These are phyloP conservation scores for Arthrobotrys sphaeroides DNA, from an alignment of 2,329 filamentous ascomycete species.

Conservation along the genomic window DNA sequence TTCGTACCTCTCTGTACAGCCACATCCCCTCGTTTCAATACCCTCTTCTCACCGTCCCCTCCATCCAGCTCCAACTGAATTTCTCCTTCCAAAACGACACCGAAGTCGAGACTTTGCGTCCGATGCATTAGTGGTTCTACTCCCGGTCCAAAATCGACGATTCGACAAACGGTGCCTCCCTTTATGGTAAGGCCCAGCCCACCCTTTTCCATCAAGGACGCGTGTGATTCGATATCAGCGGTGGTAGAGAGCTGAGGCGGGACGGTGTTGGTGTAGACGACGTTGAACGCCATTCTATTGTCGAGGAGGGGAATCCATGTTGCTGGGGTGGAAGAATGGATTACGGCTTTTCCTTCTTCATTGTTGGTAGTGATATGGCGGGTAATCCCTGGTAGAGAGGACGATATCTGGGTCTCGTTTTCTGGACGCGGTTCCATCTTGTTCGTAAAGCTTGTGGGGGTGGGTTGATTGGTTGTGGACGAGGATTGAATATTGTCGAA, in stretches of 20 bases:
- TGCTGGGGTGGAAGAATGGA: constrained; percentile 58
- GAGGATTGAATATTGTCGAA: too few species aligned
- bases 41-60: constrained; percentile 62
- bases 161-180: constrained; percentile 63
- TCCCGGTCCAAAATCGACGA: constrained; percentile 65
- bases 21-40: constrained; percentile 67
- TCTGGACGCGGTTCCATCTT: background rate
- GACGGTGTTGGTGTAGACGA: constrained; percentile 62
- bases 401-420: constrained; percentile 25
- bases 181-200: constrained; percentile 53
- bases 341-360: constrained; percentile 60
- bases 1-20: constrained; percentile 68
- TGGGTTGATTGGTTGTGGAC: too few species aligned
- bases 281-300: constrained; percentile 61
- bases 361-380: constrained; percentile 62
- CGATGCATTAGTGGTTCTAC: constrained; percentile 66
- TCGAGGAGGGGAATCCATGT: constrained; percentile 57
- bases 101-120: constrained; percentile 68
- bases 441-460: background rate
- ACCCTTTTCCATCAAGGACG: constrained; percentile 51
- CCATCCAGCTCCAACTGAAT: constrained; percentile 67
- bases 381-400: constrained; percentile 10
- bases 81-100: constrained; percentile 67
- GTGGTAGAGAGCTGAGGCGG: constrained; percentile 60
- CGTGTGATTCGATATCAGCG: constrained; percentile 60